Evolutionary conservation across 1,284 basidiomycete genomes (phyloP).

Genomic region (Meira nashicola): DNA sequence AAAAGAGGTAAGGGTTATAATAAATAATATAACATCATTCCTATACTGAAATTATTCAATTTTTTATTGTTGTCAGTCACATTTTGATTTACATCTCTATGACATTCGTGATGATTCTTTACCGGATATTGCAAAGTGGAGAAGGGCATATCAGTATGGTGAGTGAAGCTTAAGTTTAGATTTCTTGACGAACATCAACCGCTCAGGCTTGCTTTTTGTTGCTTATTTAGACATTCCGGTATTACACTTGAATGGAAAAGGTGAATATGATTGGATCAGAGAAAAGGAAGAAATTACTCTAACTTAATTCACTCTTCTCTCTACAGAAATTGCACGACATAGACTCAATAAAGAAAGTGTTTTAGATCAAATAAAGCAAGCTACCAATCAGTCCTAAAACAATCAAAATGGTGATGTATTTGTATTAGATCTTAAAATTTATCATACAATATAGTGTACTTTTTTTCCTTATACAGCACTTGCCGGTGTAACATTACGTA

Average conservation of each 20-base stretch:
- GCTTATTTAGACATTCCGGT: conserved; percentile 13
- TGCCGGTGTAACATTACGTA: conserved; percentile 30
- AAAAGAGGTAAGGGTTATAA: conserved; percentile 14
- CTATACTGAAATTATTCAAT: not conserved
- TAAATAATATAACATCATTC: no score
- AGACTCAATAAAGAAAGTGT: conserved; percentile 9
- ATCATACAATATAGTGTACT: no score
- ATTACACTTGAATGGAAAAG: conserved; percentile 15
- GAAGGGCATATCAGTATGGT: conserved; percentile 49
- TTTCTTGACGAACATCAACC: not conserved
- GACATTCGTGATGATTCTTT: conserved; percentile 45
- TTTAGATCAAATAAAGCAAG: not conserved
- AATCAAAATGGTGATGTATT: not conserved
- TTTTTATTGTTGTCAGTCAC: conserved; percentile 8
- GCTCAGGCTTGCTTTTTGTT: not conserved
- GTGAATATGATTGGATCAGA: not conserved
- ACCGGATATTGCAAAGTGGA: conserved; percentile 36
- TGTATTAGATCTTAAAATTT: not conserved
- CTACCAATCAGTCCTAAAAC: not conserved
- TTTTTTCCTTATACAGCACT: conserved; percentile 20
- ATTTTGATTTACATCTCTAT: conserved; percentile 35
- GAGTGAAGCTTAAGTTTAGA: not conserved
- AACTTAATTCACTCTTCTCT: not conserved
- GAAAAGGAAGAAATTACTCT: not conserved
- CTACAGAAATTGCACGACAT: conserved; percentile 16